Conservation (phyloP, 164 flowering plant genomes). For the Malania oleifera region DNA sequence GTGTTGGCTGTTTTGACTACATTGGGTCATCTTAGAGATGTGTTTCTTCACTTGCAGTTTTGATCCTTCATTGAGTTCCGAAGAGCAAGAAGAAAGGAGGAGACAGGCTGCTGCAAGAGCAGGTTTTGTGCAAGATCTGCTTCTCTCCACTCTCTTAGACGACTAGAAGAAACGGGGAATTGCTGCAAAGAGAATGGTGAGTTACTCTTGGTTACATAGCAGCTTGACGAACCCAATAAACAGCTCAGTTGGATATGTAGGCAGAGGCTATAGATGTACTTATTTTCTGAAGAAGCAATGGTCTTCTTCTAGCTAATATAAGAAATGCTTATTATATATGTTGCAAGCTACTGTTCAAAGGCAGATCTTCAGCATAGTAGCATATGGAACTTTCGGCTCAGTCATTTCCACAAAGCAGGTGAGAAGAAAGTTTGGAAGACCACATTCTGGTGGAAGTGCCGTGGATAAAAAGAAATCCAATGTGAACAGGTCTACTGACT, state of each 20-base stretch:
- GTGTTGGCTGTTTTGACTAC: background rate
- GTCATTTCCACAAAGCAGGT: too few relatives aligned
- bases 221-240: constrained; percentile 14
- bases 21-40: background rate
- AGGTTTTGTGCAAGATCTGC: constrained; percentile 67
- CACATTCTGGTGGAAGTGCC: too few relatives aligned
- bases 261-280: too few relatives aligned
- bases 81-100: constrained; percentile 70
- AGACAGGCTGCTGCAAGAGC: constrained; percentile 67
- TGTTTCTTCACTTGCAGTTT: constrained; percentile 56
- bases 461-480: too few relatives aligned
- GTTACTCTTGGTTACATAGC: constrained; percentile 1
- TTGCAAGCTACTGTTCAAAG: too few relatives aligned
- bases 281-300: too few relatives aligned
- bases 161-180: constrained; percentile 32
- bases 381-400: too few relatives aligned
- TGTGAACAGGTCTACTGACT: too few relatives aligned
- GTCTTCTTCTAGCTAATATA: too few relatives aligned
- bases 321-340: too few relatives aligned
- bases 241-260: constrained; percentile 8
- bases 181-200: constrained; percentile 9
- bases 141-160: constrained; percentile 50
- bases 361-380: too few relatives aligned
- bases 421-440: too few relatives aligned
- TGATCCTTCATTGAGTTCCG: constrained; percentile 60